Evolutionary conservation across 2,329 filamentous ascomycete species (phyloP).

Genomic region (Aureobasidium namibiae): DNA sequence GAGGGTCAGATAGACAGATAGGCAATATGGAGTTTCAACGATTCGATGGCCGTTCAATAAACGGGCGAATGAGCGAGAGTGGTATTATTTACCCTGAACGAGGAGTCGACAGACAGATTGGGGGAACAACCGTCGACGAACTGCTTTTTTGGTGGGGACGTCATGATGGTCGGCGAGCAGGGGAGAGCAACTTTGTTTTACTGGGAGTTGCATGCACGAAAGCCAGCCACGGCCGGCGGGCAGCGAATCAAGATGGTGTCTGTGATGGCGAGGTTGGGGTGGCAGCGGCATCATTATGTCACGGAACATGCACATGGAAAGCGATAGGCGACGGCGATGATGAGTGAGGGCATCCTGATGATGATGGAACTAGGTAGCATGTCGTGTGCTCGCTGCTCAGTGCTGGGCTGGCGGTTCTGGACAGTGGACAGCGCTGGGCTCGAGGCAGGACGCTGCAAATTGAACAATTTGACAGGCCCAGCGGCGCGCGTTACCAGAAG

Average conservation of each 20-base stretch:
- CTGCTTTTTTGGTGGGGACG: slow-evolving; percentile 11
- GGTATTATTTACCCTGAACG: slow-evolving; percentile 7
- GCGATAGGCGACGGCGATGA: neutral
- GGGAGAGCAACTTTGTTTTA: slow-evolving; percentile 11
- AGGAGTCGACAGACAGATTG: slow-evolving; percentile 4
- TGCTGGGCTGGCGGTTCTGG: neutral
- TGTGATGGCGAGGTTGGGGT: neutral
- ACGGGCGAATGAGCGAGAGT: slow-evolving; percentile 2
- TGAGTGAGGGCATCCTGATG: neutral
- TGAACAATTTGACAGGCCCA: slow-evolving; percentile 12
- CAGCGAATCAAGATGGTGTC: neutral
- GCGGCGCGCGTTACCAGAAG: neutral
- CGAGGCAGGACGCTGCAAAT: slow-evolving; percentile 6
- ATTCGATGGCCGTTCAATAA: slow-evolving; percentile 9
- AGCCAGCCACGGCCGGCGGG: neutral
- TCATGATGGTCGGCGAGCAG: slow-evolving; percentile 11
- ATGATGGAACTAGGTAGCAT: neutral
- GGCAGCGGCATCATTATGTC: slow-evolving; percentile 7
- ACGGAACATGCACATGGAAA: slow-evolving; percentile 8
- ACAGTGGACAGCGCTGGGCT: neutral
- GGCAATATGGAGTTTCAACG: neutral
- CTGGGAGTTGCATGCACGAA: slow-evolving; percentile 1
- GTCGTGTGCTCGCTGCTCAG: slow-evolving; percentile 7
- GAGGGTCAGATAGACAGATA: neutral
- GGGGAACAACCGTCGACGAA: slow-evolving; percentile 9